phyloP scores from a whole-genome alignment of 2,329 filamentous ascomycete genomes.

The Aspergillus texensis region DNA sequence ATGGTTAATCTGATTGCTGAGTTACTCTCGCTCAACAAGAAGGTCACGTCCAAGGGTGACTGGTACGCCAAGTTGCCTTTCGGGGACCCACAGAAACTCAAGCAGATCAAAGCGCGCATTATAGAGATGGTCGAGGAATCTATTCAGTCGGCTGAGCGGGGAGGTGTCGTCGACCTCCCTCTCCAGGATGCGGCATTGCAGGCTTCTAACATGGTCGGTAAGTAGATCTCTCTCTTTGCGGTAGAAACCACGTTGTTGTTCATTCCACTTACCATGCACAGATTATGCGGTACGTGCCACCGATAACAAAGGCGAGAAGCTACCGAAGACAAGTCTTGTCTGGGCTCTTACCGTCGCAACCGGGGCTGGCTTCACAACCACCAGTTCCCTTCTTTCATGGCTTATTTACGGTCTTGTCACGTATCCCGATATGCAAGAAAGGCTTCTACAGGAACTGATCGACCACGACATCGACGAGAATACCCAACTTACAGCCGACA shows the following conservation, averaged over 20 bases:
- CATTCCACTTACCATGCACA: not conserved
- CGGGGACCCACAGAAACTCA: constrained; percentile 55
- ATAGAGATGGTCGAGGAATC: constrained; percentile 25
- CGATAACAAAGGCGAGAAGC: constrained; percentile 57
- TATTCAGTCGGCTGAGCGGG: constrained; percentile 22
- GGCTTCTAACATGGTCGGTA: constrained; percentile 40
- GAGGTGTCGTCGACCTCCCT: constrained; percentile 32
- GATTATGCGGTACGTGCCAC: constrained; percentile 49
- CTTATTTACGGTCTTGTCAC: constrained; percentile 55
- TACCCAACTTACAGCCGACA: constrained; percentile 48
- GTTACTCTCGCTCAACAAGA: constrained; percentile 60
- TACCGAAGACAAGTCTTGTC: constrained; percentile 48
- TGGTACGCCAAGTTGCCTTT: constrained; percentile 63
- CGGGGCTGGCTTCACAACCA: constrained; percentile 64
- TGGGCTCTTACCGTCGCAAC: constrained; percentile 53
- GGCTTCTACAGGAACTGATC: constrained; percentile 60
- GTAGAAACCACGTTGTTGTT: not conserved
- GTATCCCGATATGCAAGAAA: constrained; percentile 59
- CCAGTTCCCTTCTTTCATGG: constrained; percentile 61
- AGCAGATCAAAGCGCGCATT: constrained; percentile 13
- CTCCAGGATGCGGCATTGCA: constrained; percentile 50
- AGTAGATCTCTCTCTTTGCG: constrained; percentile 9
- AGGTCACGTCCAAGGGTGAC: constrained; percentile 55
- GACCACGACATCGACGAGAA: constrained; percentile 50
- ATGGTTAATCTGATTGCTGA: constrained; percentile 57